Base-by-base conservation (phyloP, 1,139 yeast genomes). In the Lodderomyces parapsilosis region DNA sequence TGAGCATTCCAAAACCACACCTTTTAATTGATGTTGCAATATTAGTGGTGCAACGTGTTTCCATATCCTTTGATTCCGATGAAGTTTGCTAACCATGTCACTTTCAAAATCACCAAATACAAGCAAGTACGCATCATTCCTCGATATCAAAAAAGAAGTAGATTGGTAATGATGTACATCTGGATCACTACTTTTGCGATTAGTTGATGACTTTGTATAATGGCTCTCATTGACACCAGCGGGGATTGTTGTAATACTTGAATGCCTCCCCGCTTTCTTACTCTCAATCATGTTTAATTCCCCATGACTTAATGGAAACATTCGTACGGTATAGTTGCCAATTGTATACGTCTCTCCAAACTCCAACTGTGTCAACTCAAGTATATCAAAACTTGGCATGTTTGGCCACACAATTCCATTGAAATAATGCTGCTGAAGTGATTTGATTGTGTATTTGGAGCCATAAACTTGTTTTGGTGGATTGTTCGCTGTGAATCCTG, bases 341-440 rank as follows among this genome's bases (percentile, higher is more conserved):
- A 65, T 47, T 1, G 42, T 6, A 28, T 57, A 49, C 1, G 50
- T 40, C 9, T 42, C 34, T 37, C 57, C 47, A 42, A 50, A 63
- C 14, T 52, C 52, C 15, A 59, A 47, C 3, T 55, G 36, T 6
- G 51, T 44, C 17, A 71, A 53, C 9, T 53, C 58, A 18, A 62
- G 49, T 43, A 59, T 56, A 49, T 71, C 67, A 46, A 61, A 63
- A 42, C 65, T 60, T 6, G 76, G 72, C 62, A 83, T 64, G 51
- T 85, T 76, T 4, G 97, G 97, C 97, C 97, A 90, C 4, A 87
- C 70, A 6, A 68, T 56, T 35, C 86, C 89, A 59, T 90, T 90
- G 63, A 89, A 89, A 0, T 87, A 62, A 57, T 83, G 76, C 2
- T 61, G 58, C 47, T 73, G 64, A 17, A 90, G 59, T 0, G 83